Base-by-base conservation (phyloP, 768 basidiomycete genomes). In the Leccinum longicurvipes region DNA sequence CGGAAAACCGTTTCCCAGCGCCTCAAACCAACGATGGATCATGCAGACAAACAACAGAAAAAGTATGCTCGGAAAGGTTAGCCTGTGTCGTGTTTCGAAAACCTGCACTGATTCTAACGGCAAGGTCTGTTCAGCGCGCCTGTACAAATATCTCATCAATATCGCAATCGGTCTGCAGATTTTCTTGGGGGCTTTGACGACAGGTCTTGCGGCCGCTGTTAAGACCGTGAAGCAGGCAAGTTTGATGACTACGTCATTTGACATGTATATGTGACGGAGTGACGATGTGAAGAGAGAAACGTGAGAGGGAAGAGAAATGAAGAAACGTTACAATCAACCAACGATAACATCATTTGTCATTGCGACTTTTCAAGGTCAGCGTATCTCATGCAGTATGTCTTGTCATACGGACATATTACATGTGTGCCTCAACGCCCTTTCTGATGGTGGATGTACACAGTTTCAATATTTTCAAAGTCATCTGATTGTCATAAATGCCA, bases 161-260 rank as follows among this genome's bases (percentile, higher is more conserved):
- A 51, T 73, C 11, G 84, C 85, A 0, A 87, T 87, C 44, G 78
- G 76, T 12, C 52, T 85, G 32, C 87, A 89, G 64, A 81, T 89
- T 4, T 32, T 85, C 0, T 69, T 89, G 23, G 86, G 86, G 7
- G 79, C 87, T 3, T 71, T 89, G 28, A 88, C 84, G 6, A 89
- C 87, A 0, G 87, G 81, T 0, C 58, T 88, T 10, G 76, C 86
- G 0, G 83, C 82, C 4, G 73, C 71, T 5, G 72, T 77, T 2
- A 67, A 73, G 7, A 65, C 59, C 17, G 78, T 75, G 5, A 72
- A 55, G 7, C 74, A 78, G 73, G 82, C 77, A 51, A 50, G 75
- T 67, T n/a, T 46, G 28, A 34, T 34, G 21, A 6, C 1, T 15
- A 1, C 1, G 10, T 9, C 4, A 8, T 25, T 21, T n/a, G 27